Evolutionary conservation across 1,284 basidiomycete species (phyloP).

Genomic region (Puccinia coronata): DNA sequence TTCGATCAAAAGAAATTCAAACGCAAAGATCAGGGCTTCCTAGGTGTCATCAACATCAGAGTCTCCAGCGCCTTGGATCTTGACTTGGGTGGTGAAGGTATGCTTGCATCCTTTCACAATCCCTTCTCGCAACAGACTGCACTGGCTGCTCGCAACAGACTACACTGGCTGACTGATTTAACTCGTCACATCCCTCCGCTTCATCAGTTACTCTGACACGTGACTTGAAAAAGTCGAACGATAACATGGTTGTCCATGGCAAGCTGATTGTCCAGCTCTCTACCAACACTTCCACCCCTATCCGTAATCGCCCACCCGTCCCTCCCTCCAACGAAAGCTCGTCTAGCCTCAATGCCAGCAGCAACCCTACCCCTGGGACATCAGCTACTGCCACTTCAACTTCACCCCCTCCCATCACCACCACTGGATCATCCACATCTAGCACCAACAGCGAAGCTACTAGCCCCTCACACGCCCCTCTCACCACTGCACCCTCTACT

Average conservation of each 20-base stretch:
- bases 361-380: slow-evolving; percentile 60
- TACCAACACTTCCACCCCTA: slow-evolving; percentile 75
- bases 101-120: background rate
- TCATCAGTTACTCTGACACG: slow-evolving; percentile 71
- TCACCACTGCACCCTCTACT: background rate
- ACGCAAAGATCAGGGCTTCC: slow-evolving; percentile 87
- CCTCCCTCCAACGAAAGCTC: slow-evolving; percentile 57
- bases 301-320: slow-evolving; percentile 67
- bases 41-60: slow-evolving; percentile 88
- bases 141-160: too few relatives aligned
- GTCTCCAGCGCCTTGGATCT: slow-evolving; percentile 87
- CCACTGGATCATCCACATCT: slow-evolving; percentile 55
- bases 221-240: slow-evolving; percentile 81
- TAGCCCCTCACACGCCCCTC: slow-evolving; percentile 50
- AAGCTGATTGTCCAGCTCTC: slow-evolving; percentile 79
- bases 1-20: slow-evolving; percentile 98
- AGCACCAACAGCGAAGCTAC: slow-evolving; percentile 50
- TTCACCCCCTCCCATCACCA: slow-evolving; percentile 54
- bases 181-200: background rate
- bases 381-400: slow-evolving; percentile 55
- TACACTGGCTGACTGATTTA: background rate
- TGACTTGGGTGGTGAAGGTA: slow-evolving; percentile 80
- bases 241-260: slow-evolving; percentile 80
- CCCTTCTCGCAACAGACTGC: background rate
- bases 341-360: slow-evolving; percentile 54